Conservation (phyloP, 352 stramenopile species). For the Phytophthora idaei region DNA sequence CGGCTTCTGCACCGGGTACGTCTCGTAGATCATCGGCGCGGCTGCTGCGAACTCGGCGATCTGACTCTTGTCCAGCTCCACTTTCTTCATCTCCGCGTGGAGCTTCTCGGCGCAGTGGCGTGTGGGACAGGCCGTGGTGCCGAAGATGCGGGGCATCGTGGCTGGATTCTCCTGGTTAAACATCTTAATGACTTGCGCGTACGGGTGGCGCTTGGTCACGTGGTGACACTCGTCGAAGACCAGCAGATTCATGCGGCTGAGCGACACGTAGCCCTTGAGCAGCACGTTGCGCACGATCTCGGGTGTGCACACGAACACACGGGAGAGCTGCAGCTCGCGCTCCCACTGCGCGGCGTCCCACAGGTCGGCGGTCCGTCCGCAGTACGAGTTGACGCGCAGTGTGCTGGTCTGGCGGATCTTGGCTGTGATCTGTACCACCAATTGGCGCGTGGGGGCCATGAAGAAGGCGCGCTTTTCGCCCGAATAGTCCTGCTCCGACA, state of each 20-base stretch:
- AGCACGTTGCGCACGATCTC: conserved; percentile 87
- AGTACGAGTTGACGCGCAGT: conserved; percentile 62
- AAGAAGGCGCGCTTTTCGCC: conserved; percentile 73
- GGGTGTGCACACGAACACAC: conserved; percentile 88
- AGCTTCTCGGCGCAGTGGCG: conserved; percentile 76
- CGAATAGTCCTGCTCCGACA: conserved; percentile 79
- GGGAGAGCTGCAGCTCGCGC: conserved; percentile 54
- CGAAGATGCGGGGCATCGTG: conserved; percentile 79
- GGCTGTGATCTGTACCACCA: conserved; percentile 79
- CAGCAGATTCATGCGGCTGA: conserved; percentile 82
- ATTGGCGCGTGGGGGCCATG: conserved; percentile 80
- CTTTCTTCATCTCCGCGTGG: conserved; percentile 70
- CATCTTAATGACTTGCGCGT: conserved; percentile 88
- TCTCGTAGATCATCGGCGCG: conserved; percentile 69
- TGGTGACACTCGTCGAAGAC: conserved; percentile 93
- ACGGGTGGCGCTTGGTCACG: conserved; percentile 88
- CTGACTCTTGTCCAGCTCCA: conserved; percentile 65
- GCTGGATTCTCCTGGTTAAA: conserved; percentile 51
- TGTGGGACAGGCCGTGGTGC: conserved; percentile 81
- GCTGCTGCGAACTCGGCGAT: conserved; percentile 64
- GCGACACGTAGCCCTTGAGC: conserved; percentile 81
- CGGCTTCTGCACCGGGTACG: conserved; percentile 48
- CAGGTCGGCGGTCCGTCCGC: conserved; percentile 50
- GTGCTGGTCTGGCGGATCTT: conserved; percentile 75
- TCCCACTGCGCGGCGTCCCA: conserved; percentile 73